Percentiles rank a stretch among this genome's conserved stretches.
phyloP scores from a whole-genome alignment of 306 rosid species.

The Carpinus fangiana region DNA sequence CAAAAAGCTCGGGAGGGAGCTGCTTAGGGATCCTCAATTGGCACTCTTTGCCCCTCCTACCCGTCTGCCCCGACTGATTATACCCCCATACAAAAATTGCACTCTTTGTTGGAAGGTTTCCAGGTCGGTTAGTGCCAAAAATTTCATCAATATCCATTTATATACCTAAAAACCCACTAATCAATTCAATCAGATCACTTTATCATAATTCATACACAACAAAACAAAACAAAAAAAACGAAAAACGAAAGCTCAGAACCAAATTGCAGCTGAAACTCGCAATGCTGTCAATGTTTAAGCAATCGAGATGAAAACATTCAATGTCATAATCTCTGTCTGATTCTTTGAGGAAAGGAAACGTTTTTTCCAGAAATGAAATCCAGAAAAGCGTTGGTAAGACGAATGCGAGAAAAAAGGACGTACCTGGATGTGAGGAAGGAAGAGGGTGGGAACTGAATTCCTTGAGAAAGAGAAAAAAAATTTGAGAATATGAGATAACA shows the following conservation, averaged over 20 bases:
- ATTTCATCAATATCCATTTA: conserved; percentile 64
- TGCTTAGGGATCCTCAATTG: conserved; percentile 84
- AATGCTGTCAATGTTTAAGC: not conserved
- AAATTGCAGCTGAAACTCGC: not conserved
- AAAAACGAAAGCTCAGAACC: not conserved
- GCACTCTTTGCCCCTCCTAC: conserved; percentile 64
- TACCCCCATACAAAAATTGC: conserved; percentile 97
- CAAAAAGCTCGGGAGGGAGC: conserved; percentile 76
- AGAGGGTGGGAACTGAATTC: not conserved
- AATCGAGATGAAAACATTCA: not conserved
- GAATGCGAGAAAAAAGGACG: not conserved
- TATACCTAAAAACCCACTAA: conserved; percentile 19
- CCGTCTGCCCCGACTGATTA: conserved; percentile 92
- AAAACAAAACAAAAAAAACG: not conserved
- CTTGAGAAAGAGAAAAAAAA: too few relatives aligned
- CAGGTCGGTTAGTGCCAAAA: conserved; percentile 47
- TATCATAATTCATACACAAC: not conserved
- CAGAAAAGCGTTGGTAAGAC: not conserved
- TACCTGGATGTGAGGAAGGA: not conserved
- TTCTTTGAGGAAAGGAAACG: not conserved
- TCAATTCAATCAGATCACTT: conserved; percentile 7
- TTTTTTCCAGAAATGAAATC: too few relatives aligned
- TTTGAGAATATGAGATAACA: not conserved
- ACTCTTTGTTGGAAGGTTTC: conserved; percentile 60
- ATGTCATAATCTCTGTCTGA: not conserved